Base-by-base conservation (phyloP, 371 early-diverging fungal species). In the Dichotomocladium elegans region DNA sequence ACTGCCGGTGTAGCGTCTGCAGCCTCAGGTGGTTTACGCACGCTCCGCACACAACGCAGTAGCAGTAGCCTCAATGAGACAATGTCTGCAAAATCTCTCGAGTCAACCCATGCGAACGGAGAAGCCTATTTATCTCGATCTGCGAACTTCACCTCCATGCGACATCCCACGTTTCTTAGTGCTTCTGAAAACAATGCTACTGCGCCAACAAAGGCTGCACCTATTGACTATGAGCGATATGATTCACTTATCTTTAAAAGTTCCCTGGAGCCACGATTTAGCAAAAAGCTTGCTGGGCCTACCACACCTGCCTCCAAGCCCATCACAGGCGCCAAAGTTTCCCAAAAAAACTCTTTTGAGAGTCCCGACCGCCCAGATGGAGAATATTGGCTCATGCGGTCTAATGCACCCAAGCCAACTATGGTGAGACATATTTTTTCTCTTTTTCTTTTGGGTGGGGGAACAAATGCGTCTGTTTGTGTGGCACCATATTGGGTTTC, bases 241-340 rank as follows among this genome's bases (percentile, higher is more conserved):
- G 87, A 86, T 51, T 63, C 70, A 22, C 51, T 60, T 10, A 47
- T 85, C 2, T 83, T 86, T 46, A 76, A 72, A 31, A 61, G 60
- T 24, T 52, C 66, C 0, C 45, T 44, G 2, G 73, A 72, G 34
- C 71, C 77, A 11, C 55, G 77, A 14, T 76, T 76, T 43, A 54
- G 42, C 15, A 68, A 69, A 26, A 53, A 63, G 8, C 17, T 45
- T 8, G 25, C 47, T 4, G 25, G 46, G 7, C 47, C 63, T 9
- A 26, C 42, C 44, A 72, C 51, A 11, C 55, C 33, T 46, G 25
- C 53, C 47, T 49, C 48, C 3, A 47, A 48, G 24, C 56, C 34
- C 28, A 46, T 46, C 34, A 46, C 57, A 11, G 31, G 47, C 5
- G 59, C 58, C 19, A 57, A 56, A 1, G n/a, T n/a, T n/a, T n/a